Percentiles rank a stretch among this genome's conserved stretches.
These are phyloP conservation scores for Cladophialophora psammophila DNA, from an alignment of 2,329 filamentous ascomycete genomes.

Conservation along the genomic window DNA sequence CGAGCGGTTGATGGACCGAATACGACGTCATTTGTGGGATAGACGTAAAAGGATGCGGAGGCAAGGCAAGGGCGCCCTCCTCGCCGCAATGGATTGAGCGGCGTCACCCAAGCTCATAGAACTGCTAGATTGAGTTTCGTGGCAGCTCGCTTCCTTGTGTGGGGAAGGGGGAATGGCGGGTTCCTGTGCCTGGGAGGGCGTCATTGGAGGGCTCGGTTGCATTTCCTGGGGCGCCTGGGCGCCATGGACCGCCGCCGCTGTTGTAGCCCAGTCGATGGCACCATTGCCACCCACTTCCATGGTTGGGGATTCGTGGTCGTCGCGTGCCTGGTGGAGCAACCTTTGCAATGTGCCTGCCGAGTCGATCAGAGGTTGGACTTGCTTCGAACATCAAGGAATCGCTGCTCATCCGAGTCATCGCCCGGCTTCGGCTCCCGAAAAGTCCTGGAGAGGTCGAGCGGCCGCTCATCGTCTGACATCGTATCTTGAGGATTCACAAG, in stretches of 20 bases:
- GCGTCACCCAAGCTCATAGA: conserved; percentile 13
- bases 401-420: neutral
- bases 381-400: conserved; percentile 6
- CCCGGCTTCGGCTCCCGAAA: too few species aligned
- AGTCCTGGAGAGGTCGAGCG: too few species aligned
- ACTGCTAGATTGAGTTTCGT: conserved; percentile 19
- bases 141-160: conserved; percentile 5
- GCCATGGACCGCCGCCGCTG: conserved; percentile 15
- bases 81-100: conserved; percentile 5
- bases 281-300: conserved; percentile 4
- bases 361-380: conserved; percentile 14
- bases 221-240: neutral
- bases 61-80: neutral
- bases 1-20: conserved; percentile 7
- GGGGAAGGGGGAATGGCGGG: conserved; percentile 1
- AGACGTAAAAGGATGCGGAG: conserved; percentile 22
- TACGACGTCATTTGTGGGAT: conserved; percentile 30
- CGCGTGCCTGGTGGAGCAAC: conserved; percentile 9
- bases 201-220: conserved; percentile 7
- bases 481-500: neutral
- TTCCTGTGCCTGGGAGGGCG: neutral
- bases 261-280: neutral
- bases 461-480: neutral
- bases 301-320: conserved; percentile 3
- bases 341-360: neutral